These are phyloP conservation scores for Tolypocladium tundrense DNA, from an alignment of 2,329 filamentous ascomycete genomes.

Conservation along the genomic window DNA sequence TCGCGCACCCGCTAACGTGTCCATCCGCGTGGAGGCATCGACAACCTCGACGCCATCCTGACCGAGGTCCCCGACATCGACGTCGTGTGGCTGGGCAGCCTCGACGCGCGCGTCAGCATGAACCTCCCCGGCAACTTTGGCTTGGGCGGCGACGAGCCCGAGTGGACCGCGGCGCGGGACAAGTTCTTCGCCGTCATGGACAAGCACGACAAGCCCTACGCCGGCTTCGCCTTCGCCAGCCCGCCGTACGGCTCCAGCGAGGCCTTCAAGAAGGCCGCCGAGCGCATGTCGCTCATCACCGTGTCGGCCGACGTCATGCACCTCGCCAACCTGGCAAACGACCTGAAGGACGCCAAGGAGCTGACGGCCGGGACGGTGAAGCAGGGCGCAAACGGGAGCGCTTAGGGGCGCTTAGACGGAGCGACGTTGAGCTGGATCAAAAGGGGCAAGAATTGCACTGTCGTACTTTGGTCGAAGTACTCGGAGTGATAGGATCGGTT, in stretches of 20 bases:
- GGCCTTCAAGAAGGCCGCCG: constrained; percentile 11
- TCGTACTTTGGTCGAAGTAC: too few relatives aligned
- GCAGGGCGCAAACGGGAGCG: not conserved
- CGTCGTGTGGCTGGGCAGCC: constrained; percentile 33
- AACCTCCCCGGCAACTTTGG: constrained; percentile 23
- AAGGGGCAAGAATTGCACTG: too few relatives aligned
- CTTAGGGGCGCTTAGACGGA: not conserved
- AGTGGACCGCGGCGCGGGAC: constrained; percentile 27
- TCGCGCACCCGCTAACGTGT: not conserved
- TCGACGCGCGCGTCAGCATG: constrained; percentile 35
- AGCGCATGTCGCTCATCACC: constrained; percentile 15
- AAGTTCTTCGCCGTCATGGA: constrained; percentile 26
- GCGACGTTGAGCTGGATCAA: not conserved
- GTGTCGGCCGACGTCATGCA: constrained; percentile 14
- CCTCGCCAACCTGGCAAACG: constrained; percentile 10
- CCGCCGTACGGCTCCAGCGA: constrained; percentile 15
- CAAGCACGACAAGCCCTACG: constrained; percentile 35
- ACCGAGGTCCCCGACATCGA: constrained; percentile 35
- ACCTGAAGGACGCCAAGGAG: constrained; percentile 8
- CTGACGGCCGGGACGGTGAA: constrained; percentile 1
- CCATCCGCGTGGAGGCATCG: constrained; percentile 17
- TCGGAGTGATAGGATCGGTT: too few relatives aligned
- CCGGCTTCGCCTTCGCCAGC: constrained; percentile 18
- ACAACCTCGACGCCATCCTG: constrained; percentile 39
- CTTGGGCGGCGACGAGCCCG: constrained; percentile 24